Evolutionary conservation across 805 yeast species (phyloP).

Genomic region (Debaryomyces tyrocola): DNA sequence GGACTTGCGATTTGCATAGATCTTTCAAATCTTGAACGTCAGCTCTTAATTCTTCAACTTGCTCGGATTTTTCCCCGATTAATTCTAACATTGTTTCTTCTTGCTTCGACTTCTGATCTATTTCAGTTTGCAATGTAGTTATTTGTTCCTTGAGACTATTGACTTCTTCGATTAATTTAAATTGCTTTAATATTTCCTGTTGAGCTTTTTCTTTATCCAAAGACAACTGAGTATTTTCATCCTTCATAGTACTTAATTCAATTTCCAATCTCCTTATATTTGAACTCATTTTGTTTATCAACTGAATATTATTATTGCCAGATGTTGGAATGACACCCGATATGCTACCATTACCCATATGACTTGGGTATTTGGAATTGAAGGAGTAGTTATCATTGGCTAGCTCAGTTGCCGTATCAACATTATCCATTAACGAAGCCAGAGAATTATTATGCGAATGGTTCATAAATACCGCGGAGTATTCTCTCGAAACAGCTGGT

Average conservation of each 20-base stretch:
- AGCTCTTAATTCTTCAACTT: constrained; percentile 78
- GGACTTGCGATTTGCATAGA: constrained; percentile 78
- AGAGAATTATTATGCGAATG: constrained; percentile 13
- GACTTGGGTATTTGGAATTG: constrained; percentile 4
- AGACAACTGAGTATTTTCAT: constrained; percentile 55
- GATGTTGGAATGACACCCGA: constrained; percentile 6
- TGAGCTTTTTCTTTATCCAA: constrained; percentile 66
- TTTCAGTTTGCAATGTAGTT: constrained; percentile 20
- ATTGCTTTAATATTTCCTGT: constrained; percentile 57
- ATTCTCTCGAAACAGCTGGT: constrained; percentile 24
- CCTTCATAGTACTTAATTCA: constrained; percentile 65
- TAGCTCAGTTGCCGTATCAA: constrained; percentile 4
- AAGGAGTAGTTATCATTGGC: constrained; percentile 8
- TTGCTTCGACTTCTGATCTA: constrained; percentile 36
- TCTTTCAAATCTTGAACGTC: constrained; percentile 90
- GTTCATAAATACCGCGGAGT: constrained; percentile 8
- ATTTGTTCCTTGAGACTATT: constrained; percentile 28
- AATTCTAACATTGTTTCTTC: constrained; percentile 64
- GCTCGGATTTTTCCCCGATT: constrained; percentile 86
- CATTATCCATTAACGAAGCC: constrained; percentile 15
- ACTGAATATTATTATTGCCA: constrained; percentile 45
- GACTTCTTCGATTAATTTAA: constrained; percentile 25
- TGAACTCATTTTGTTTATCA: constrained; percentile 72
- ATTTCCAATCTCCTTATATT: constrained; percentile 78
- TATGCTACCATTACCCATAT: constrained; percentile 3